Conservation (phyloP, 2,329 filamentous ascomycete genomes). For the Monosporascus sp. region DNA sequence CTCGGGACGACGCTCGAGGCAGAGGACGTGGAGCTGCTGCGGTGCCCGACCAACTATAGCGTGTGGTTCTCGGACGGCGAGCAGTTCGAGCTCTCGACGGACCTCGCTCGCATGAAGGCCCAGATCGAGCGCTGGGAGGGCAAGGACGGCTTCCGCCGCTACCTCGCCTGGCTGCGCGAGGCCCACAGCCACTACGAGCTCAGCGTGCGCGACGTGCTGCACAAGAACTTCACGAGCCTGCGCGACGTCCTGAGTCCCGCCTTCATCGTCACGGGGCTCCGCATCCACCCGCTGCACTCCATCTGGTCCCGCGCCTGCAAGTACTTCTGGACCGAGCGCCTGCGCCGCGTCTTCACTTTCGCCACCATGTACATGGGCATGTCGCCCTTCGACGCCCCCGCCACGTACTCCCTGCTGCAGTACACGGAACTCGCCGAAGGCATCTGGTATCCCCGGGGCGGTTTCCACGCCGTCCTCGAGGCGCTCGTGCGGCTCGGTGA, state of each 20-base stretch:
- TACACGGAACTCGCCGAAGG: constrained; percentile 73
- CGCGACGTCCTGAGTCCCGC: constrained; percentile 50
- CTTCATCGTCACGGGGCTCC: constrained; percentile 54
- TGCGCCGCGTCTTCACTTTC: constrained; percentile 69
- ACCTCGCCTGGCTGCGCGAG: constrained; percentile 61
- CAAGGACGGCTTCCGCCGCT: constrained; percentile 64
- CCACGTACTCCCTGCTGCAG: constrained; percentile 67
- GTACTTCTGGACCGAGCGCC: constrained; percentile 65
- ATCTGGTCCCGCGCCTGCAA: constrained; percentile 60
- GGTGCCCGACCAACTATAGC: constrained; percentile 72
- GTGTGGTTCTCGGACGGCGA: constrained; percentile 68
- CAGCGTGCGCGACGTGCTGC: constrained; percentile 59
- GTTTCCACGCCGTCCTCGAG: constrained; percentile 62
- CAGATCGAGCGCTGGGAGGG: constrained; percentile 72
- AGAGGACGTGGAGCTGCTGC: constrained; percentile 63
- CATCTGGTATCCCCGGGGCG: constrained; percentile 69
- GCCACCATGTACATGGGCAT: constrained; percentile 82
- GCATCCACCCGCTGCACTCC: constrained; percentile 65
- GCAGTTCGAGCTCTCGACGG: constrained; percentile 59
- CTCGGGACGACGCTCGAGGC: constrained; percentile 59
- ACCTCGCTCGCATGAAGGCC: constrained; percentile 63
- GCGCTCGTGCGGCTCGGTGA: constrained; percentile 59
- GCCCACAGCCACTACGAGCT: constrained; percentile 66
- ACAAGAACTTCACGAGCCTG: constrained; percentile 60
- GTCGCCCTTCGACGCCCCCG: constrained; percentile 70